Percentiles rank a stretch among this genome's conserved stretches.
phyloP scores from a whole-genome alignment of 768 basidiomycete genomes.

The Collybia mongolica region DNA sequence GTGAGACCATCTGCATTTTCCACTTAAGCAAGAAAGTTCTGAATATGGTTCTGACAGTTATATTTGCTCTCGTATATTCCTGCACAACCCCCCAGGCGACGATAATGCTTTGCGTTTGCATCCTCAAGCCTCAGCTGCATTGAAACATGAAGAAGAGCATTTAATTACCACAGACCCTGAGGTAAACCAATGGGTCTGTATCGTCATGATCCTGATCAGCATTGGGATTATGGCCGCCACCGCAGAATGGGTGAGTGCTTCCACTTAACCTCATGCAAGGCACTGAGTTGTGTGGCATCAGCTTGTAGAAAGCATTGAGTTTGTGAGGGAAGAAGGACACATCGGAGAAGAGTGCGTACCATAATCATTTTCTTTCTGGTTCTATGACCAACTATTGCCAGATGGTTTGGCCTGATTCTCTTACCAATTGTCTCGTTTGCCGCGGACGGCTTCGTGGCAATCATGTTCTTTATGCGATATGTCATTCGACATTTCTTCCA shows the following conservation, averaged over 20 bases:
- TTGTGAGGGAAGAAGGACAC: slow-evolving; percentile 37
- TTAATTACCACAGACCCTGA: slow-evolving; percentile 44
- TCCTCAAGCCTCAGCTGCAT: slow-evolving; percentile 42
- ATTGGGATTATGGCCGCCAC: slow-evolving; percentile 67
- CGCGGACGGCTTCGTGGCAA: slow-evolving; percentile 63
- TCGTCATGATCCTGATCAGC: slow-evolving; percentile 47
- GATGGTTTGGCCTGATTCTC: slow-evolving; percentile 74
- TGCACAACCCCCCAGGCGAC: slow-evolving; percentile 70
- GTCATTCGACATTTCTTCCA: slow-evolving; percentile 38
- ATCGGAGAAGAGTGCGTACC: slow-evolving; percentile 51
- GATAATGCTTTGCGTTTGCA: slow-evolving; percentile 40
- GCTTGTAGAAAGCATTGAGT: slow-evolving; percentile 59
- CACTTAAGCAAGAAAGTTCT: neutral
- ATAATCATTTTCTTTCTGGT: neutral
- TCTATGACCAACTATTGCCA: slow-evolving; percentile 18
- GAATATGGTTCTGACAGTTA: slow-evolving; percentile 39
- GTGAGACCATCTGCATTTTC: slow-evolving; percentile 31
- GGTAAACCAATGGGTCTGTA: slow-evolving; percentile 63
- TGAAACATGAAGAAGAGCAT: slow-evolving; percentile 37
- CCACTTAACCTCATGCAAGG: neutral
- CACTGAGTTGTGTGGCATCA: slow-evolving; percentile 20
- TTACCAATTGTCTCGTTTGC: slow-evolving; percentile 74
- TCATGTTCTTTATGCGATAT: slow-evolving; percentile 54
- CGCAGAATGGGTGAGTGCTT: slow-evolving; percentile 57
- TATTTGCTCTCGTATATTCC: slow-evolving; percentile 62